Base-by-base conservation (phyloP, 176 grass and related monocot species). In the Cenchrus fungigraminus region DNA sequence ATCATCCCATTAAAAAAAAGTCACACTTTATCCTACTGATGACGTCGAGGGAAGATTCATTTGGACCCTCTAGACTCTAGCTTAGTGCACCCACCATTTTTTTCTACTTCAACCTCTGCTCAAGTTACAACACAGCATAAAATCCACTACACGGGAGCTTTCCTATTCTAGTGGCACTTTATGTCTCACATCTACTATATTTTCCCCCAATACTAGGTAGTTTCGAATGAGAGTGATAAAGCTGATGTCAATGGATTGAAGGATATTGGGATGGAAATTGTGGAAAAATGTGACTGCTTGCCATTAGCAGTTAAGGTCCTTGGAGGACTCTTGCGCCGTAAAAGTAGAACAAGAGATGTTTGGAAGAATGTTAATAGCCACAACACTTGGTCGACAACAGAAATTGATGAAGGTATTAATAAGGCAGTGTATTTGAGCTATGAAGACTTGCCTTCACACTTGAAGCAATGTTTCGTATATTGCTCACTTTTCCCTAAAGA, bases 391-490 rank as follows among this genome's bases (percentile, higher is more conserved):
- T 81, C 50, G 0, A 9, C 3, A 2, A 3, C 1, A n/a, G 61
- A 15, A 20, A 65, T 80, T 0, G 19, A 32, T 17, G 44, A 76
- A 12, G 60, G 81, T 25, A 49, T 90, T 17, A 71, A 19, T 12
- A 78, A 31, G 51, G 83, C 88, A 0, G 44, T 90, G 13, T 71
- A 82, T 73, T 45, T 86, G 12, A 80, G 83, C 19, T 86, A 82
- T 16, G 62, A 86, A 46, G 83, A 86, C 8, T 68, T 90, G 20
- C 79, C 83, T 34, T 54, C 71, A 20, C 19, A 86, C 59, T 51
- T 90, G 49, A 90, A 82, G 16, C 88, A 82, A 1, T 90, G 73
- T 17, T 82, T 90, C 64, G 0, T 86, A 0, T 82, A 40, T 28
- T 86, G 71, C 9, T 82, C 83, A 13, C 74, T 86, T 22, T 66